Evolutionary conservation across 768 basidiomycete genomes (phyloP), one percentile per base, ranked within the genome.

Genomic region (Trametes cinnabarina): DNA sequence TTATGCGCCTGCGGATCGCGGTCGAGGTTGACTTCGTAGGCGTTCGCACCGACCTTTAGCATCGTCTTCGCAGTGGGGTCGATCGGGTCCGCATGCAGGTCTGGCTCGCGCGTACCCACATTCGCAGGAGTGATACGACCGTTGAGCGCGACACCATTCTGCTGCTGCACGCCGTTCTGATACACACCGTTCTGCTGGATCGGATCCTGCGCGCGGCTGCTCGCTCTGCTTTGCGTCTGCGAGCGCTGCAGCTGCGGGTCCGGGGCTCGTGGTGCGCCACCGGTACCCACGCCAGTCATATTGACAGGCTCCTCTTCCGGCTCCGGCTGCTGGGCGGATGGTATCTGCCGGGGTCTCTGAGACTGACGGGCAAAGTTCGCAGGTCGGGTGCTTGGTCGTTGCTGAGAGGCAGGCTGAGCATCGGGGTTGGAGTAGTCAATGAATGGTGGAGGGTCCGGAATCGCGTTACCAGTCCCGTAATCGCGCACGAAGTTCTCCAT

Each of bases 401-500:
- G 75, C 12, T 78, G 82, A 19, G 82, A 82, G 25, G 80, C 81
- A 7, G 86, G 83, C 23, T 85, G 79, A 9, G 87, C 82, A 55
- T 86, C 84, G 23, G 84, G 80, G 41, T 79, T 81, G 37, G 83
- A 80, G 69, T 91, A 92, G 74, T 94, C 90, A 71, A 95, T 84
- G 72, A 94, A 97, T 17, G 81, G 71, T 17, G 93, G 94, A 8
- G 93, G 83, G 62, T 97, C 93, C 0, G 94, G 92, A 47, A 98
- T 94, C 58, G 83, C 77, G 60, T 81, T 84, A 35, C 94, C 96
- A 3, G 94, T 98, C 3, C 92, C 92, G 67, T 92, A 93, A 60
- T 88, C 84, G 32, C 83, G 82, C 11, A 98, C 93, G 65, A 98
- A 98, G 68, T 82, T 83, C 61, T 93, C 87, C 79, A 95, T 86